These are phyloP conservation scores for Blumeriella jaapii DNA, from an alignment of 2,329 filamentous ascomycete genomes.

Conservation along the genomic window DNA sequence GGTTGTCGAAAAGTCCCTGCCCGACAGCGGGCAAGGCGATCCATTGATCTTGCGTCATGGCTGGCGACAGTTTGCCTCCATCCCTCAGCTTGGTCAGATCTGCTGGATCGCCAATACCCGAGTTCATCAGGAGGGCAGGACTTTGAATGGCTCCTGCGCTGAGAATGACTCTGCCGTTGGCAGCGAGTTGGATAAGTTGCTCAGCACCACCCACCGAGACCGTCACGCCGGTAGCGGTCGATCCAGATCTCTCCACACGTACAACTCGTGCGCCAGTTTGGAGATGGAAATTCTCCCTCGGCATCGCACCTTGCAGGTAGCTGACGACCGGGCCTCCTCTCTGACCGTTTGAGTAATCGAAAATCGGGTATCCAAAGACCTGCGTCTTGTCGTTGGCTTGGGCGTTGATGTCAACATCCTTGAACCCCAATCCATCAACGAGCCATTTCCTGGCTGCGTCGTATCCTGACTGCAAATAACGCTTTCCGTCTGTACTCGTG, in stretches of 20 bases:
- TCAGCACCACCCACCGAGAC: conserved; percentile 50
- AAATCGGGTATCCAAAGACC: conserved; percentile 51
- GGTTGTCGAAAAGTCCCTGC: conserved; percentile 46
- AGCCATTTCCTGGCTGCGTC: conserved; percentile 44
- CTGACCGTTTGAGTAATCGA: conserved; percentile 56
- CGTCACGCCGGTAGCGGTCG: conserved; percentile 55
- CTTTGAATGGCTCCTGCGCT: conserved; percentile 60
- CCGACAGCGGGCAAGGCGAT: conserved; percentile 48
- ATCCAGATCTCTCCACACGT: conserved; percentile 51
- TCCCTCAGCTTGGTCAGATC: conserved; percentile 35
- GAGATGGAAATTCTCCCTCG: conserved; percentile 53
- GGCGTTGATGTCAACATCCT: conserved; percentile 46
- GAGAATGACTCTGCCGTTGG: conserved; percentile 53
- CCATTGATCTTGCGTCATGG: conserved; percentile 42
- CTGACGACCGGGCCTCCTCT: conserved; percentile 60
- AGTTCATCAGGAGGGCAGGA: conserved; percentile 46
- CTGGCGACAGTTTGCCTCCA: conserved; percentile 30
- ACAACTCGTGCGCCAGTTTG: conserved; percentile 56
- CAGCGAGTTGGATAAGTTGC: conserved; percentile 38
- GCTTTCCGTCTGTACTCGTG: conserved; percentile 54
- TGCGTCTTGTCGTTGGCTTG: conserved; percentile 51
- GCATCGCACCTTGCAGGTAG: conserved; percentile 52
- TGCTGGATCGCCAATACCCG: conserved; percentile 43
- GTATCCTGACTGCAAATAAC: conserved; percentile 57
- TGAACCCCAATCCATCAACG: conserved; percentile 40